A percentile compares a stretch with the other conserved stretches of the same genome.
Conservation (phyloP, 345 rosid species). For the Boechera stricta region DNA sequence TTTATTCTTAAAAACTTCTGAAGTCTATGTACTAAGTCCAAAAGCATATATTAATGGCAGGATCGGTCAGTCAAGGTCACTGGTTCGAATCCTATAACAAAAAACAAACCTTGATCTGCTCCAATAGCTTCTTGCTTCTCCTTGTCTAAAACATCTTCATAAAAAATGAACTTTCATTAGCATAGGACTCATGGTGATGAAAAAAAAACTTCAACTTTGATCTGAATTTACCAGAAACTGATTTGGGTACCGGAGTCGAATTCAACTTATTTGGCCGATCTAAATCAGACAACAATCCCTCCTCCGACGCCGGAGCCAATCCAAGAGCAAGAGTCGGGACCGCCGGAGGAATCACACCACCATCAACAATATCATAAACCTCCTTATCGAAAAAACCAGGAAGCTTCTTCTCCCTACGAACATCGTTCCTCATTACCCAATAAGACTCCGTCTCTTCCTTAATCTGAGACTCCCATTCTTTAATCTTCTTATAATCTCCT, state of each 20-base stretch:
- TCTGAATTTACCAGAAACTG: slow-evolving; percentile 50
- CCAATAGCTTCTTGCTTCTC: slow-evolving; percentile 50
- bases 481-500: slow-evolving; percentile 96
- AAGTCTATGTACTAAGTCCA: neutral
- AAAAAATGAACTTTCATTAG: slow-evolving; percentile 11
- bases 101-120: slow-evolving; percentile 47
- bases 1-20: neutral
- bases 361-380: slow-evolving; percentile 86
- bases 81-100: neutral
- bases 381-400: slow-evolving; percentile 96
- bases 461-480: slow-evolving; percentile 81
- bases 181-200: slow-evolving; percentile 1
- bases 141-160: slow-evolving; percentile 47
- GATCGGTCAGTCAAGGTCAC: slow-evolving; percentile 8
- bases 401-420: slow-evolving; percentile 80
- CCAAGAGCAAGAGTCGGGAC: slow-evolving; percentile 50
- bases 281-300: slow-evolving; percentile 71
- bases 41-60: neutral
- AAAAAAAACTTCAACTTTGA: neutral
- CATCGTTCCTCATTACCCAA: slow-evolving; percentile 95
- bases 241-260: slow-evolving; percentile 48
- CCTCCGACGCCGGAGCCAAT: slow-evolving; percentile 52
- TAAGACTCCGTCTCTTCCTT: slow-evolving; percentile 83
- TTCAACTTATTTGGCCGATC: slow-evolving; percentile 59
- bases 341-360: slow-evolving; percentile 46